Conservation (phyloP, 225 moss, liverwort and hornwort genomes). For the Marchantia polymorpha region DNA sequence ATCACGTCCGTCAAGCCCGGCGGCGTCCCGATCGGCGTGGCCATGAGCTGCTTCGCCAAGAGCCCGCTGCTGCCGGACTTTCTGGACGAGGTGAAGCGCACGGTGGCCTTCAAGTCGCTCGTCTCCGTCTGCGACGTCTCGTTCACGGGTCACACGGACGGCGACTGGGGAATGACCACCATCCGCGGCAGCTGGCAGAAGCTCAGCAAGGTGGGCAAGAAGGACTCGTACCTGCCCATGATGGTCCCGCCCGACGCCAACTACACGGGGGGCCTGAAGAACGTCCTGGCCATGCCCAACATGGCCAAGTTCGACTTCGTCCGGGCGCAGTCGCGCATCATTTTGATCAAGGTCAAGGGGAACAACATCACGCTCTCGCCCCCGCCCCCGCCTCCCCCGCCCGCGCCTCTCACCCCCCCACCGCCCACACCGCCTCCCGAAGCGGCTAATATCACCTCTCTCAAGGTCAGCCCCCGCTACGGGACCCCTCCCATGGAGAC, state of each 20-base stretch:
- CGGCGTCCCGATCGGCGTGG: slow-evolving; percentile 38
- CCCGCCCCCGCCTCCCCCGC: slow-evolving; percentile 7
- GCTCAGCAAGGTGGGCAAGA: slow-evolving; percentile 37
- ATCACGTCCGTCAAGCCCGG: slow-evolving; percentile 28
- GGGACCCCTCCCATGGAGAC: not conserved
- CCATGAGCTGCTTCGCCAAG: slow-evolving; percentile 41
- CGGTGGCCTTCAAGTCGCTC: slow-evolving; percentile 30
- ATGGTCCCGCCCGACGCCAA: slow-evolving; percentile 31
- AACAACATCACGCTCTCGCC: slow-evolving; percentile 5
- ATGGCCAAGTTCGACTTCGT: slow-evolving; percentile 38
- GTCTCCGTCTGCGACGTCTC: slow-evolving; percentile 51
- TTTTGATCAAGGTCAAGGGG: slow-evolving; percentile 40
- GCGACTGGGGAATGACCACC: slow-evolving; percentile 35
- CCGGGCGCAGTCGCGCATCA: slow-evolving; percentile 36
- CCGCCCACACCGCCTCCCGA: not conserved
- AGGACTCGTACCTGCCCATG: slow-evolving; percentile 39
- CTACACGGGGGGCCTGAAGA: slow-evolving; percentile 18
- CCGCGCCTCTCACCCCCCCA: not conserved
- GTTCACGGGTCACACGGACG: slow-evolving; percentile 29
- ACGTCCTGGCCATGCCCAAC: slow-evolving; percentile 22
- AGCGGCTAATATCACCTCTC: not conserved
- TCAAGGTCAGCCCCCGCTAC: not conserved
- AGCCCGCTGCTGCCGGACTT: slow-evolving; percentile 25
- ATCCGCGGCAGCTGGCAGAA: slow-evolving; percentile 41
- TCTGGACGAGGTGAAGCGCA: slow-evolving; percentile 16